These are phyloP conservation scores for Mitragyna speciosa DNA, from an alignment of 257 asterid species.

Conservation along the genomic window DNA sequence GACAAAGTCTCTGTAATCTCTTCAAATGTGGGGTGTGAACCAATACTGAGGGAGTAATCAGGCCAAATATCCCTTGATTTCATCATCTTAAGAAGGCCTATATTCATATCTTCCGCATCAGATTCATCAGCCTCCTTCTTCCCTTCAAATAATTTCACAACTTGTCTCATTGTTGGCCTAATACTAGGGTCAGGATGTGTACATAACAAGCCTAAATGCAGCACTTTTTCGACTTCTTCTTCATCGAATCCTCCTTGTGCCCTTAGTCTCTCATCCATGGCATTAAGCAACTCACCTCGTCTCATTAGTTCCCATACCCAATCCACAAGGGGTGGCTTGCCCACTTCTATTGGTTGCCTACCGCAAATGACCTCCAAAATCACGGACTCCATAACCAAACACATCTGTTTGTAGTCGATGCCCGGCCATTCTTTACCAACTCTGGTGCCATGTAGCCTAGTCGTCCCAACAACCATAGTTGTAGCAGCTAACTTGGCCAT, in stretches of 20 bases:
- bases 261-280: slow-evolving; percentile 37
- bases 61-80: slow-evolving; percentile 41
- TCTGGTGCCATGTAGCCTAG: slow-evolving; percentile 74
- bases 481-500: slow-evolving; percentile 53
- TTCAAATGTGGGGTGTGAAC: slow-evolving; percentile 64
- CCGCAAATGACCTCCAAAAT: slow-evolving; percentile 64
- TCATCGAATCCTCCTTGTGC: slow-evolving; percentile 31
- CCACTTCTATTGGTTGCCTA: slow-evolving; percentile 51
- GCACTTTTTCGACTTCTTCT: slow-evolving; percentile 48
- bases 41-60: slow-evolving; percentile 33
- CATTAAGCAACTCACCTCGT: slow-evolving; percentile 38
- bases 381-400: slow-evolving; percentile 53
- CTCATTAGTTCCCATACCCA: slow-evolving; percentile 56
- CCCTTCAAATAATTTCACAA: slow-evolving; percentile 54
- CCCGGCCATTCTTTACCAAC: slow-evolving; percentile 52
- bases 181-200: slow-evolving; percentile 45
- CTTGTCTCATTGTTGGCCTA: slow-evolving; percentile 73
- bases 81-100: slow-evolving; percentile 45
- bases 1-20: slow-evolving; percentile 47
- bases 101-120: slow-evolving; percentile 47
- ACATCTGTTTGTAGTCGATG: slow-evolving; percentile 57
- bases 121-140: slow-evolving; percentile 37
- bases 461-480: slow-evolving; percentile 69
- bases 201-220: slow-evolving; percentile 59
- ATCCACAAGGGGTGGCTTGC: slow-evolving; percentile 51